Conservation (phyloP, 108 stramenopile species). For the Cyclotella distinguenda region DNA sequence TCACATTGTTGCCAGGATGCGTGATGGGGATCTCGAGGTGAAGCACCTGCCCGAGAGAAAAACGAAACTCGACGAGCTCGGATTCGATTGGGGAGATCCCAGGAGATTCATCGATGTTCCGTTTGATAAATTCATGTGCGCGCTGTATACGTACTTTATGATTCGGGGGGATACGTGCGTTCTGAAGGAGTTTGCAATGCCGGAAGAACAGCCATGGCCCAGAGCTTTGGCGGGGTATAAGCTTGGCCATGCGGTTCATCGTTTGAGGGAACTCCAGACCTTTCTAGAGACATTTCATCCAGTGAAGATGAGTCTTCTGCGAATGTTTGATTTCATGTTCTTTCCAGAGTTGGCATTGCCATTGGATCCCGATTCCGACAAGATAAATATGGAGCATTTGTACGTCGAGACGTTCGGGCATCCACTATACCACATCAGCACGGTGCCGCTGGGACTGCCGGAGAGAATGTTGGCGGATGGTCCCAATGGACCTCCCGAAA, state of each 20-base stretch:
- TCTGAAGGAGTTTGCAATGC: constrained; percentile 80
- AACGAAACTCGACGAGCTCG: constrained; percentile 76
- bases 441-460: constrained; percentile 63
- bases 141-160: constrained; percentile 77
- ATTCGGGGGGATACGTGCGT: constrained; percentile 88
- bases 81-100: constrained; percentile 90
- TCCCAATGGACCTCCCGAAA: constrained; percentile 64
- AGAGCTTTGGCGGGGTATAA: constrained; percentile 77
- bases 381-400: constrained; percentile 60
- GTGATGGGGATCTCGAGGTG: constrained; percentile 87
- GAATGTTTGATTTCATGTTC: constrained; percentile 88
- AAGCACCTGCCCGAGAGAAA: constrained; percentile 80
- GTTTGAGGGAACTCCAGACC: constrained; percentile 78
- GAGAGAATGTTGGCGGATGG: constrained; percentile 78
- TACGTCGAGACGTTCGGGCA: constrained; percentile 68
- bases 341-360: constrained; percentile 76
- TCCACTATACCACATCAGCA: constrained; percentile 73
- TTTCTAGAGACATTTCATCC: constrained; percentile 85
- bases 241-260: constrained; percentile 75
- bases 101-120: constrained; percentile 80
- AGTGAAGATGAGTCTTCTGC: constrained; percentile 77
- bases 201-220: constrained; percentile 92
- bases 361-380: constrained; percentile 70
- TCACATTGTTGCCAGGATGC: constrained; percentile 68
- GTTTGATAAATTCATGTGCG: constrained; percentile 89